Base-by-base conservation (phyloP, 805 yeast species). In the Metschnikowia colocasiae region DNA sequence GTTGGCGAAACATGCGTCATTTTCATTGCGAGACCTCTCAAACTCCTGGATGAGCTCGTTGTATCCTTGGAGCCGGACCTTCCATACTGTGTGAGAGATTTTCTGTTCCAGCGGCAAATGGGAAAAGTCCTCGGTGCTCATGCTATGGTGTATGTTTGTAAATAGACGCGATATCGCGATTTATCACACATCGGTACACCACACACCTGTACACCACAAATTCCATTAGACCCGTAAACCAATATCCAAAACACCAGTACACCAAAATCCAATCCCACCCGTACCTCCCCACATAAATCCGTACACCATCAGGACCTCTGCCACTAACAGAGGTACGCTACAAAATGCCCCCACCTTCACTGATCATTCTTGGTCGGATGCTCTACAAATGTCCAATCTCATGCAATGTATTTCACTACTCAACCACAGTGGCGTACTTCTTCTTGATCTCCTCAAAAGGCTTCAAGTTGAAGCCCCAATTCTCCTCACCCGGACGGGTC, bases 21-120 rank as follows among this genome's bases (percentile, higher is more conserved):
- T 62, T 48, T 78, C 82, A 51, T 73, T 71, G 2, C 81, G 73
- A 1, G 87, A 77, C 40, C 63, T 69, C 40, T 75, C 70, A 57
- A 87, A 85, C 34, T 59, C 62, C 35, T 69, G 68, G 18, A 73
- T 67, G 43, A 82, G 60, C 56, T 87, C 92, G 46, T 82, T 85
- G 63, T 91, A 92, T 0, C 92, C 97, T 15, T 73, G 79, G 46
- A 78, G 69, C 50, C 99, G 81, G 12, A 82, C 97, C 65, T 89
- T 91, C 98, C 98, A 94, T 5, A 69, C 57, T 30, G 46, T 47
- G 49, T 56, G 59, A 12, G 64, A 69, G 43, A 86, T 66, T 44
- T 89, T 73, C 45, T 86, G 89, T 15, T 77, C 80, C 22, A 89
- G 61, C 1, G 95, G 82, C 37, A 89, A 68, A 5, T 73, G 58